Evolutionary conservation across 768 basidiomycete genomes (phyloP), one percentile per base, ranked within the genome.

Genomic region (Kwoniella sp.): DNA sequence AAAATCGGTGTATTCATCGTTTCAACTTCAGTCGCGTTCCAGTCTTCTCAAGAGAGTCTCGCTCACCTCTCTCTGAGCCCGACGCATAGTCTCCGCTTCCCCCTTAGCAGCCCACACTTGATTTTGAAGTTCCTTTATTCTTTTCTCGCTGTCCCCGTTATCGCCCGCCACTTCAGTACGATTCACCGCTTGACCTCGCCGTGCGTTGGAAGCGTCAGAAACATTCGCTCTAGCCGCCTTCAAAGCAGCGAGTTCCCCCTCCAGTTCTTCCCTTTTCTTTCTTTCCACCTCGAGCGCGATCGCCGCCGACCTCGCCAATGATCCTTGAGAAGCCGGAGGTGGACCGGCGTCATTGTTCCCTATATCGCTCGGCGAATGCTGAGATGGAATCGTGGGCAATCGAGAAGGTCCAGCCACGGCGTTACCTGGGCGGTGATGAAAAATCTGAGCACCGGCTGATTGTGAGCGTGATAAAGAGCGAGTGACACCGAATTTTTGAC

Each of bases 91-190:
- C 49, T 68, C 67, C 1, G 68, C 74, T 68, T 70, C 71, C 2
- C 74, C 74, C 53, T 68, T 61, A 0, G 69, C 68, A n/a, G 53
- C 61, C 65, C 69, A 76, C 0, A 76, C 40, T 48, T 73, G 63
- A 10, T 53, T 33, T 47, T 73, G 65, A n/a, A 76, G 25, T 21
- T 57, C 65, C 33, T 64, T 55, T 2, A 63, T 53, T 50, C 51
- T 65, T 30, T 59, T 25, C 50, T 58, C 58, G 2, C 55, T 37
- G 5, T 58, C 60, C 19, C 53, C 65, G n/a, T 53, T 55, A 27
- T 55, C 54, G 4, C 27, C 13, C 25, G 40, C 17, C 10, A 15
- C 7, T 10, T 44, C 40, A 3, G 8, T 3, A 44, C 40, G 40
- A 2, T 19, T 9, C 13, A 19, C 50, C 15, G 9, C n/a, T 36